Evolutionary conservation across 495 filamentous ascomycete genomes (phyloP).

Genomic region (Parathielavia appendiculata): DNA sequence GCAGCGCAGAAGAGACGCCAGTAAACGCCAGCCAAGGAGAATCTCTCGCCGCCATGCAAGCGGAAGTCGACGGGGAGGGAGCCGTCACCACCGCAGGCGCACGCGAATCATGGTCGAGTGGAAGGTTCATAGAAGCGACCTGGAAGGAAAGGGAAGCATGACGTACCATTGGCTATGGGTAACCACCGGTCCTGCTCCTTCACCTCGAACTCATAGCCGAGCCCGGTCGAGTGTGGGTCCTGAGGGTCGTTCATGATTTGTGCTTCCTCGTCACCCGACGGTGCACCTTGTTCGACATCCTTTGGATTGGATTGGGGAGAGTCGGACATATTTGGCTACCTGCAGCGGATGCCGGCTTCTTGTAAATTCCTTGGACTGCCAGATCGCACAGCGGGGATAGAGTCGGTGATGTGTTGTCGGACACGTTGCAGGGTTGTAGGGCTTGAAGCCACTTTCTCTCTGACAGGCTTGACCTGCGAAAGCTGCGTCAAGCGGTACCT

Average conservation of each 20-base stretch:
- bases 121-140: slow-evolving; percentile 24
- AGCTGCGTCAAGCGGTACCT: slow-evolving; percentile 36
- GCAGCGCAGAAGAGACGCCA: slow-evolving; percentile 33
- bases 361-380: slow-evolving; percentile 53
- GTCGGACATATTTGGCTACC: slow-evolving; percentile 83
- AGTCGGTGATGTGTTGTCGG: slow-evolving; percentile 50
- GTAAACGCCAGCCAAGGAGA: slow-evolving; percentile 36
- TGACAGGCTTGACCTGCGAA: slow-evolving; percentile 46
- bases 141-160: slow-evolving; percentile 36
- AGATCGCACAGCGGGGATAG: slow-evolving; percentile 47
- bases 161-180: slow-evolving; percentile 98
- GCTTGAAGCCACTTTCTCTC: slow-evolving; percentile 37
- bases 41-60: slow-evolving; percentile 35
- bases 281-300: slow-evolving; percentile 87
- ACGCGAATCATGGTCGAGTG: slow-evolving; percentile 39
- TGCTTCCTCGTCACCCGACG: slow-evolving; percentile 81
- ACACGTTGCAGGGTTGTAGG: slow-evolving; percentile 51
- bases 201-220: slow-evolving; percentile 92
- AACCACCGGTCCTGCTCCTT: slow-evolving; percentile 99
- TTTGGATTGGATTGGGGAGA: slow-evolving; percentile 91
- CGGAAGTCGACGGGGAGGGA: slow-evolving; percentile 28
- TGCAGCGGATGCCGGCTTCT: slow-evolving; percentile 59
- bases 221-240: slow-evolving; percentile 54
- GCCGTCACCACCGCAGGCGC: slow-evolving; percentile 25
- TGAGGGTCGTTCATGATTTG: slow-evolving; percentile 53